Conservation (phyloP, 495 filamentous ascomycete genomes). For the Annulohypoxylon stygium region DNA sequence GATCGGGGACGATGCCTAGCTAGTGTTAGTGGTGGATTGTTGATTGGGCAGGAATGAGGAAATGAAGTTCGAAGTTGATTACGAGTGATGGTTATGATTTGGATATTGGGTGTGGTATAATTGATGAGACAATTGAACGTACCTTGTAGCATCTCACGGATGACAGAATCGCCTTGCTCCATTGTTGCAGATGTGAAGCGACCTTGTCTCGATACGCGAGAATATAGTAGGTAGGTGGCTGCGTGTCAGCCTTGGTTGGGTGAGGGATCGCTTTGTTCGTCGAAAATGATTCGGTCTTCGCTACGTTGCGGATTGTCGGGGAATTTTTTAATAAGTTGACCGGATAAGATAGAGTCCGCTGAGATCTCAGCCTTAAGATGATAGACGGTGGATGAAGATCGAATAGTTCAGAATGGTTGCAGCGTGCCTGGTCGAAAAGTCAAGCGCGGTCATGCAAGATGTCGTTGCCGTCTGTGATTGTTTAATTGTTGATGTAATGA, state of each 20-base stretch:
- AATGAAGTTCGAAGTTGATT: background rate
- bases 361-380: conserved; percentile 10
- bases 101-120: background rate
- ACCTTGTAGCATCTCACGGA: conserved; percentile 49
- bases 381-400: background rate
- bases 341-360: conserved; percentile 14
- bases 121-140: conserved; percentile 17
- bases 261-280: background rate
- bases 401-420: background rate
- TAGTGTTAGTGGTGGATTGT: background rate
- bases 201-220: background rate
- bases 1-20: conserved; percentile 58
- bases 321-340: background rate
- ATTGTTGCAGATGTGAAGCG: conserved; percentile 25
- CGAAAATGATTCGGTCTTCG: conserved; percentile 1
- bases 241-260: background rate
- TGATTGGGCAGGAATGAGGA: background rate
- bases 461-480: background rate
- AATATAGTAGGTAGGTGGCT: background rate
- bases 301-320: background rate
- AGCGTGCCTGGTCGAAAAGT: background rate
- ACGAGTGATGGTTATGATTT: background rate
- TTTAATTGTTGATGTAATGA: background rate
- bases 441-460: background rate
- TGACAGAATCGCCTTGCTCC: conserved; percentile 42